Conservation (phyloP, 768 basidiomycete genomes). For the Omphalotus guepiniiformis region DNA sequence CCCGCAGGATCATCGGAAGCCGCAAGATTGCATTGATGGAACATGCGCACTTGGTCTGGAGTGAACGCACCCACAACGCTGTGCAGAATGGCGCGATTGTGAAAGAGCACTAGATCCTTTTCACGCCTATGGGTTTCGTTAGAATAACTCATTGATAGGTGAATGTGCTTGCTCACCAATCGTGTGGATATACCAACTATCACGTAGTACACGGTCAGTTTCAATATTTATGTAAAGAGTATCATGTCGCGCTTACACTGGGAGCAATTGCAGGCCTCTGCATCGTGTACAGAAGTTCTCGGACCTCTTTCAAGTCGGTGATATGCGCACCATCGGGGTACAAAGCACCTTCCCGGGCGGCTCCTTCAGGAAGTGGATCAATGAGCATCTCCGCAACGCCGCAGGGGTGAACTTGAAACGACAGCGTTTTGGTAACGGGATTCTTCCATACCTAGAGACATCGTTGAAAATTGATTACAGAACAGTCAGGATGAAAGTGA, state of each 20-base stretch:
- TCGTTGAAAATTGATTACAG: neutral
- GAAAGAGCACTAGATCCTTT: slow-evolving; percentile 55
- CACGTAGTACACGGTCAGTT: neutral
- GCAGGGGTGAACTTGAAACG: slow-evolving; percentile 58
- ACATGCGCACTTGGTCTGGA: slow-evolving; percentile 41
- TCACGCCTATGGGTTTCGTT: slow-evolving; percentile 35
- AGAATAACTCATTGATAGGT: neutral
- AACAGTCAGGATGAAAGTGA: neutral
- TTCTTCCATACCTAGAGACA: slow-evolving; percentile 51
- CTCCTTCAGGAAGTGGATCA: slow-evolving; percentile 41
- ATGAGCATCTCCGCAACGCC: slow-evolving; percentile 40
- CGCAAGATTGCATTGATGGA: slow-evolving; percentile 58
- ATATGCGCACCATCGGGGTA: slow-evolving; percentile 73
- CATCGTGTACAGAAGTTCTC: slow-evolving; percentile 79
- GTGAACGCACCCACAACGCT: slow-evolving; percentile 54
- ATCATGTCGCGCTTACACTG: slow-evolving; percentile 37
- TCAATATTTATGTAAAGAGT: slow-evolving; percentile 32
- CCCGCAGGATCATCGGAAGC: slow-evolving; percentile 46
- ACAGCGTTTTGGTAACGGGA: slow-evolving; percentile 48
- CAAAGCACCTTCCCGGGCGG: slow-evolving; percentile 35
- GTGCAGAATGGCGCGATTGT: slow-evolving; percentile 61
- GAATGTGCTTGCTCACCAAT: slow-evolving; percentile 33
- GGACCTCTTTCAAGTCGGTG: slow-evolving; percentile 66
- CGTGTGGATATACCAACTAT: slow-evolving; percentile 51
- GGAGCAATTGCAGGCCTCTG: slow-evolving; percentile 89